These are phyloP conservation scores for Lentithecium fluviatile DNA, from an alignment of 495 filamentous ascomycete genomes.

Conservation along the genomic window DNA sequence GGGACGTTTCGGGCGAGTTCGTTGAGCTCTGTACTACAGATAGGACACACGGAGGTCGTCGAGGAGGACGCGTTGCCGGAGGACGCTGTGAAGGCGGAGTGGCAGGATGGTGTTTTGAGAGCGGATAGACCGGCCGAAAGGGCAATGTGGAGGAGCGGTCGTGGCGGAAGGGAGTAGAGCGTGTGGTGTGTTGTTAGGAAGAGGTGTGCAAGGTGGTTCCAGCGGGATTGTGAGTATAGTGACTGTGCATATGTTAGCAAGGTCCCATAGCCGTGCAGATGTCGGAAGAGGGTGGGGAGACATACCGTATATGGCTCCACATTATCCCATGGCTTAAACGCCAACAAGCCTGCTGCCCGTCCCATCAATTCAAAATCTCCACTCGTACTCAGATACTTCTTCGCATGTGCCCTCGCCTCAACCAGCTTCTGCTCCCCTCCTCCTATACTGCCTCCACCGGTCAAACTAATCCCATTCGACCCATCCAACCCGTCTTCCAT, in stretches of 20 bases:
- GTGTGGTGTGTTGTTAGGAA: conserved; percentile 85
- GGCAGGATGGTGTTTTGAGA: conserved; percentile 92
- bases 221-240: conserved; percentile 70
- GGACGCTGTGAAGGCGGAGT: conserved; percentile 63
- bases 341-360: conserved; percentile 76
- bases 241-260: conserved; percentile 50
- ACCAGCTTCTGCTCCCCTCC: conserved; percentile 55
- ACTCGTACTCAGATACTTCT: conserved; percentile 71
- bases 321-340: conserved; percentile 57
- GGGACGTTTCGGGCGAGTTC: conserved; percentile 83
- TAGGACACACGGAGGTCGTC: conserved; percentile 76
- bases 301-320: conserved; percentile 63
- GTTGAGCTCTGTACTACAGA: conserved; percentile 93
- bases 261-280: background rate
- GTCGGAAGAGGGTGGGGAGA: background rate
- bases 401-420: conserved; percentile 79
- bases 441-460: background rate
- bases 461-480: conserved; percentile 31
- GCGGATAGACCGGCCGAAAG: conserved; percentile 89
- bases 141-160: conserved; percentile 87
- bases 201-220: conserved; percentile 71
- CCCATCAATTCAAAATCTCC: conserved; percentile 61
- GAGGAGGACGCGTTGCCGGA: conserved; percentile 59
- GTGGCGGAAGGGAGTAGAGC: conserved; percentile 76
- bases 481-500: conserved; percentile 1